Evolutionary conservation across 179 eudicot species (phyloP).

Genomic region (Nepenthes alata): DNA sequence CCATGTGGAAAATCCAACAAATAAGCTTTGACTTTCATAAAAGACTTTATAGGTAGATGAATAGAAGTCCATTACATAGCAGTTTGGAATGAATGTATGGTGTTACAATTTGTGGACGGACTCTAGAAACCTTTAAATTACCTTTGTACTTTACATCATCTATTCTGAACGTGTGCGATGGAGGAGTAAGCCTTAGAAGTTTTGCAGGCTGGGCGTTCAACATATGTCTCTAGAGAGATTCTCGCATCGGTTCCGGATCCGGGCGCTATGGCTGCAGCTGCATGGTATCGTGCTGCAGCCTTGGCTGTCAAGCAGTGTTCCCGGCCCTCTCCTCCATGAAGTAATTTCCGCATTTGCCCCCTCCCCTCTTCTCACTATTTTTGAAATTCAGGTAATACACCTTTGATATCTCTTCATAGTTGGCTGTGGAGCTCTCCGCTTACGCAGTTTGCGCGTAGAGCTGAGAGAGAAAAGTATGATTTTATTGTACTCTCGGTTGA

Average conservation of each 20-base stretch:
- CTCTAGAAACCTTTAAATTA: not conserved
- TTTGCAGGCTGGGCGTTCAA: conserved; percentile 85
- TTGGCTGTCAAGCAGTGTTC: conserved; percentile 42
- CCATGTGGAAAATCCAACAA: too few relatives aligned
- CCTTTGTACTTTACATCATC: too few relatives aligned
- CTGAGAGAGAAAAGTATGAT: conserved; percentile 15
- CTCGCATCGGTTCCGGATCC: conserved; percentile 89
- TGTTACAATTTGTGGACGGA: not conserved
- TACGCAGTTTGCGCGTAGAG: conserved; percentile 19
- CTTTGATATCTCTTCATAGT: not conserved
- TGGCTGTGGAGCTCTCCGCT: conserved; percentile 17
- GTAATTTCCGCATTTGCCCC: not conserved
- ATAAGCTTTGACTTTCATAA: too few relatives aligned
- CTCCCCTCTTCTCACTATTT: not conserved
- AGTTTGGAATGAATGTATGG: too few relatives aligned
- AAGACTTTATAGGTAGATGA: too few relatives aligned
- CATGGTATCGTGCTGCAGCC: conserved; percentile 89
- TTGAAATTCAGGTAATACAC: not conserved
- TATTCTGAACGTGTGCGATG: too few relatives aligned
- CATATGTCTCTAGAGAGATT: conserved; percentile 52
- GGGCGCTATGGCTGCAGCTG: conserved; percentile 96
- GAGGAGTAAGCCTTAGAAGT: not conserved
- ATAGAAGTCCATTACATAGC: too few relatives aligned
- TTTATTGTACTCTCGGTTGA: too few relatives aligned
- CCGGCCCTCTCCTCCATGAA: conserved; percentile 11